These are phyloP conservation scores for Periconia macrospinosa DNA, from an alignment of 2,329 filamentous ascomycete genomes.

Conservation along the genomic window DNA sequence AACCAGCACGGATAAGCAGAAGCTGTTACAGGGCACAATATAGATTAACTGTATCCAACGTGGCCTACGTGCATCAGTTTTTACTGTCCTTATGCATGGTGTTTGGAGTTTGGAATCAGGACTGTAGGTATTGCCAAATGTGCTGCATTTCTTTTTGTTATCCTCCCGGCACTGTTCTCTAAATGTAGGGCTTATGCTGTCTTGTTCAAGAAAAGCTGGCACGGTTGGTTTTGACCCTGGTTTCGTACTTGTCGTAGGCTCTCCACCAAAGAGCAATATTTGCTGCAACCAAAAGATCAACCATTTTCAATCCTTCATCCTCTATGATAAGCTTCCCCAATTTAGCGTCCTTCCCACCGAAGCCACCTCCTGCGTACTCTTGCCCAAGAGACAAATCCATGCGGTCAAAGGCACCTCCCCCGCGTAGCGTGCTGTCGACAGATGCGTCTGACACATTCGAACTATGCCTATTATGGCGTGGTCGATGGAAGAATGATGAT, in stretches of 20 bases:
- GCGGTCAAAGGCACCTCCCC: conserved; percentile 45
- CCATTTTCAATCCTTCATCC: conserved; percentile 90
- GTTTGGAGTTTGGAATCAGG: too few relatives aligned
- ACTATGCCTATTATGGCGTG: conserved; percentile 29
- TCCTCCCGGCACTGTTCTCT: too few relatives aligned
- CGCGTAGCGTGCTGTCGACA: conserved; percentile 18
- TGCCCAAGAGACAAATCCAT: conserved; percentile 76
- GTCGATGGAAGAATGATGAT: conserved; percentile 39
- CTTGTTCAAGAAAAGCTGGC: conserved; percentile 4
- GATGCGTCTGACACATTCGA: conserved; percentile 28
- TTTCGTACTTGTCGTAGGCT: conserved; percentile 65
- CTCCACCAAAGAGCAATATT: conserved; percentile 95
- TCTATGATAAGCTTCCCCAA: conserved; percentile 90
- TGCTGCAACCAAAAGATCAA: conserved; percentile 87
- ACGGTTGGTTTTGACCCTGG: conserved; percentile 8
- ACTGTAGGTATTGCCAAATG: too few relatives aligned
- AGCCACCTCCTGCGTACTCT: conserved; percentile 84
- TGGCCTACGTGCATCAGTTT: too few relatives aligned
- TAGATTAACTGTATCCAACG: too few relatives aligned
- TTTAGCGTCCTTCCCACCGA: conserved; percentile 84
- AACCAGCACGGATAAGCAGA: too few relatives aligned
- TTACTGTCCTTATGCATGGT: too few relatives aligned
- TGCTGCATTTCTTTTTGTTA: too few relatives aligned
- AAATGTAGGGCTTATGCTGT: too few relatives aligned
- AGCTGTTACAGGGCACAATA: too few relatives aligned